Percentiles rank a stretch among this genome's conserved stretches.
phyloP scores from a whole-genome alignment of 805 yeast genomes.

The Teunomyces tritomae region DNA sequence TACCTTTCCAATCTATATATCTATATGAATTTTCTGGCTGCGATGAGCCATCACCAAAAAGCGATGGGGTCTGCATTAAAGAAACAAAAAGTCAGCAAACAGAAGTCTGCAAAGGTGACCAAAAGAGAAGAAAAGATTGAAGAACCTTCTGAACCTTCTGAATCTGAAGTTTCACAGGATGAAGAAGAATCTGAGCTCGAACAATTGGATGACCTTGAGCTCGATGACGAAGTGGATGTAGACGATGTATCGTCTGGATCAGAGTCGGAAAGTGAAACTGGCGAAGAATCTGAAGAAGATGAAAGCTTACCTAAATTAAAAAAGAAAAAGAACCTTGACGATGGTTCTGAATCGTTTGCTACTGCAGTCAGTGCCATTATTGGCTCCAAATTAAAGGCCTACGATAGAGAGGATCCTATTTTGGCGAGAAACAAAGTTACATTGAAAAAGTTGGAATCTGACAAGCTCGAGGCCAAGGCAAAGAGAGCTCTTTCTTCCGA shows the following conservation, averaged over 20 bases:
- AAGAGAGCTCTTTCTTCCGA: constrained; percentile 67
- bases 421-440: constrained; percentile 78
- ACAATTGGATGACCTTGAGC: constrained; percentile 13
- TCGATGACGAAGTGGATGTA: constrained; percentile 13
- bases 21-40: not conserved
- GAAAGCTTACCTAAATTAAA: constrained; percentile 46
- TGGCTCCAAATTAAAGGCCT: constrained; percentile 82
- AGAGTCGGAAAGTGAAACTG: constrained; percentile 5
- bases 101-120: constrained; percentile 12
- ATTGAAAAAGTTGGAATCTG: constrained; percentile 70
- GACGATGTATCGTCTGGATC: constrained; percentile 6
- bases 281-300: constrained; percentile 19
- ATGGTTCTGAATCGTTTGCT: constrained; percentile 77
- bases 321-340: constrained; percentile 56
- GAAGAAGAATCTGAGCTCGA: constrained; percentile 11
- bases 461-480: constrained; percentile 82
- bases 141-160: constrained; percentile 7
- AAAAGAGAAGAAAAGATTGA: constrained; percentile 9
- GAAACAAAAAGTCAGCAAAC: constrained; percentile 19
- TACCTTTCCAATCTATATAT: not conserved
- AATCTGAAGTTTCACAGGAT: not conserved
- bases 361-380: constrained; percentile 80
- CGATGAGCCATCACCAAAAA: constrained; percentile 4
- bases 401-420: constrained; percentile 86
- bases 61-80: constrained; percentile 19